Base-by-base conservation (phyloP, 2,329 filamentous ascomycete genomes). In the Penicillium sp. region DNA sequence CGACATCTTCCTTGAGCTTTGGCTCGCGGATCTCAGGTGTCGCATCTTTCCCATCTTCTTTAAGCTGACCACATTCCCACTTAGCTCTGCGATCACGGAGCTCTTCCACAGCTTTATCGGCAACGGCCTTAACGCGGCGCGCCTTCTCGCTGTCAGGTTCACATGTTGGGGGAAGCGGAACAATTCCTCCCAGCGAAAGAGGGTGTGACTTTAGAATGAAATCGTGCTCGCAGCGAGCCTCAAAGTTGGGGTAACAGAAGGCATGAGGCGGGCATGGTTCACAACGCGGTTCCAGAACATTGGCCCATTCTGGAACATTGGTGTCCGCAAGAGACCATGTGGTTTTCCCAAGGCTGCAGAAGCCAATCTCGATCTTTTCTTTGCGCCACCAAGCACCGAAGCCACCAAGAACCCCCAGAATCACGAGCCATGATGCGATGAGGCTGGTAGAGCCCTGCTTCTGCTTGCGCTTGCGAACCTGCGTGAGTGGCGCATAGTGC, bases 351-450 rank as follows among this genome's bases (percentile, higher is more conserved):
- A 96, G 83, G 10, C 92, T 91, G 68, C 94, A 99, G 68, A 96
- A 99, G 27, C 95, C 94, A 17, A 97, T 90, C 13, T 90, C 88
- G n/a, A 96, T 78, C 79, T 97, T 97, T 73, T 99, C 94, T 68
- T 96, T 90, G 42, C 93, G 82, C 77, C 92, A 99, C 83, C 92
- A 94, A 7, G 84, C 84, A 24, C 81, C 88, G 58, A 96, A 90
- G 0, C 87, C 85, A 26, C 82, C 82, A 6, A 94, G 71, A 8
- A 94, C 74, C 0, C 88, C 86, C 17, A 89, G 68, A 3, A 93
- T 69, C 2, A 97, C 78, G 5, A 91, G 83, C 69, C 85, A 84
- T 2, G 93, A 78, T 13, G 90, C 87, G 0, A 84, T 84, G 52
- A 83, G 82, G 51, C 77, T 78, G 6, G 76, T 70, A 13, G 77